Evolutionary conservation across 2,329 filamentous ascomycete genomes (phyloP).

Genomic region (Colletotrichum godetiae): DNA sequence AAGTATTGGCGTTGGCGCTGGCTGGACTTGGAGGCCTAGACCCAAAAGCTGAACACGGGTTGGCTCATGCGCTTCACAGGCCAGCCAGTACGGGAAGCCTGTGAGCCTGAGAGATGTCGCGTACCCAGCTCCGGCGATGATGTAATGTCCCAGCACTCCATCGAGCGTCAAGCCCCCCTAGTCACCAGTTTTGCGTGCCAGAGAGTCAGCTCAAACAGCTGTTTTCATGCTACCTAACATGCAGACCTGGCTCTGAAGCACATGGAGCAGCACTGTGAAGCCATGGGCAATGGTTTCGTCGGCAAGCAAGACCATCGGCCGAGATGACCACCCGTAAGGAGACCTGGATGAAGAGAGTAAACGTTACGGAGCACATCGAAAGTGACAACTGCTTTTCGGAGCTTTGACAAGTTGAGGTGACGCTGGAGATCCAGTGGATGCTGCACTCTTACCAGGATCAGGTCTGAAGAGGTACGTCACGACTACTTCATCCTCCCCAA

Average conservation of each 20-base stretch:
- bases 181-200: constrained; percentile 19
- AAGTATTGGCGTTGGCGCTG: neutral
- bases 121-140: constrained; percentile 19
- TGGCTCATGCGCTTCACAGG: constrained; percentile 15
- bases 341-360: neutral
- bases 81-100: neutral
- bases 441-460: neutral
- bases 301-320: neutral
- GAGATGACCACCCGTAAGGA: neutral
- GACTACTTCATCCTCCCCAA: neutral
- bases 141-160: constrained; percentile 23
- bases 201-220: constrained; percentile 4
- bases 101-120: neutral
- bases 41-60: constrained; percentile 10
- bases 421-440: constrained; percentile 3
- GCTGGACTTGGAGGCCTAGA: neutral
- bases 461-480: neutral
- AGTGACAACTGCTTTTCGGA: constrained; percentile 19
- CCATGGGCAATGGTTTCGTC: neutral
- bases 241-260: neutral
- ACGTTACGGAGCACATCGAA: neutral
- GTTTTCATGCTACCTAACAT: neutral
- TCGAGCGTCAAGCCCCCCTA: constrained; percentile 10
- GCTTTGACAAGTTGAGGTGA: constrained; percentile 6
- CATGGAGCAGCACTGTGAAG: neutral